Conservation (phyloP, 495 filamentous ascomycete genomes). For the Penicillium coprophilum region DNA sequence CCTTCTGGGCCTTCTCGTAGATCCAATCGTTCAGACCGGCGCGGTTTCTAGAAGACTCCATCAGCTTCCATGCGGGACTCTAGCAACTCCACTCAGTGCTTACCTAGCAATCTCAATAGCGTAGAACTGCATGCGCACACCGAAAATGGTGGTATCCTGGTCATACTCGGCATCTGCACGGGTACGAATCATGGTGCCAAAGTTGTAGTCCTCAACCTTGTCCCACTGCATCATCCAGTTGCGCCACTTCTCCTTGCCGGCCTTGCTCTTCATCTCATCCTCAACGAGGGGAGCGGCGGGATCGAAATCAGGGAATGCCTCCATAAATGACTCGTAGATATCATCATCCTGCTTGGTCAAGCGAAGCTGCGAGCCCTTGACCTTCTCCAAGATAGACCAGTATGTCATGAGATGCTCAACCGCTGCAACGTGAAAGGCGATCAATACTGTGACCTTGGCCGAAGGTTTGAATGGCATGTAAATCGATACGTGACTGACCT, state of each 20-base stretch:
- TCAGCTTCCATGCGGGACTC: slow-evolving; percentile 8
- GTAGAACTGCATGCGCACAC: slow-evolving; percentile 94
- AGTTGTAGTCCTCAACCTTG: slow-evolving; percentile 93
- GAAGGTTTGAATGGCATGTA: not conserved
- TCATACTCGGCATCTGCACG: slow-evolving; percentile 82
- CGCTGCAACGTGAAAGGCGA: slow-evolving; percentile 43
- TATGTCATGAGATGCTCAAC: slow-evolving; percentile 96
- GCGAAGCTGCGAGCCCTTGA: slow-evolving; percentile 78
- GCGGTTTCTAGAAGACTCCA: slow-evolving; percentile 60
- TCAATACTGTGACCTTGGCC: slow-evolving; percentile 12
- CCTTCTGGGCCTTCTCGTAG: slow-evolving; percentile 76
- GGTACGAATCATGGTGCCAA: slow-evolving; percentile 84
- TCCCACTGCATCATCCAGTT: slow-evolving; percentile 93
- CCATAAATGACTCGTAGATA: slow-evolving; percentile 82
- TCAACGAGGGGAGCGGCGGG: slow-evolving; percentile 76
- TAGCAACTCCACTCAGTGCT: slow-evolving; percentile 17
- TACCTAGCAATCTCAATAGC: slow-evolving; percentile 91
- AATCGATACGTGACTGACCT: slow-evolving; percentile 50
- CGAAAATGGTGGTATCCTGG: slow-evolving; percentile 86
- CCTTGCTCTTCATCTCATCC: slow-evolving; percentile 96
- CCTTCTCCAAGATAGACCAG: slow-evolving; percentile 91
- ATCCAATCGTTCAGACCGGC: slow-evolving; percentile 95
- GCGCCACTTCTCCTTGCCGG: slow-evolving; percentile 93
- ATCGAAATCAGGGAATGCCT: slow-evolving; percentile 91
- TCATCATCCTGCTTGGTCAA: slow-evolving; percentile 94